These are phyloP conservation scores for Linum usitatissimum DNA, from an alignment of 345 rosid species.

Conservation along the genomic window DNA sequence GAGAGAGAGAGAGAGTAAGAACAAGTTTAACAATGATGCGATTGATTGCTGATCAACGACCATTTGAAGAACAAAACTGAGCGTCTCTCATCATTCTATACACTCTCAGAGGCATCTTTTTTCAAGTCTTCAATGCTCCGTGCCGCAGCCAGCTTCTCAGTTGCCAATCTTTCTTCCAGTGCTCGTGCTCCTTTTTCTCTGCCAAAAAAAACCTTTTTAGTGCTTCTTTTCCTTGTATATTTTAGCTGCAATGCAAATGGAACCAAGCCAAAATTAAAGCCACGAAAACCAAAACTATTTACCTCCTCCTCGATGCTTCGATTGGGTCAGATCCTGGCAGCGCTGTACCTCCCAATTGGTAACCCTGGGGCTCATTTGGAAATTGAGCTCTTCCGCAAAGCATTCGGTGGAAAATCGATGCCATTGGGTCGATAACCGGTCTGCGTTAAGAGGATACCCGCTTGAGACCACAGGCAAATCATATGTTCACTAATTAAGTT, in stretches of 20 bases:
- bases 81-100: neutral
- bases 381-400: constrained; percentile 63
- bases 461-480: constrained; percentile 5
- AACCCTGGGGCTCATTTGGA: constrained; percentile 37
- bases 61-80: too few species aligned
- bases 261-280: neutral
- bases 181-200: constrained; percentile 99
- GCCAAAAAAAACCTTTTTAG: constrained; percentile 11
- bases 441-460: constrained; percentile 27
- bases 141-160: constrained; percentile 57
- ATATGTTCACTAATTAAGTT: neutral
- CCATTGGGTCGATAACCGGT: constrained; percentile 75
- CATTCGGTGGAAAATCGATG: constrained; percentile 71
- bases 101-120: constrained; percentile 44
- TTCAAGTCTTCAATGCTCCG: constrained; percentile 39
- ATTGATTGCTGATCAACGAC: too few species aligned
- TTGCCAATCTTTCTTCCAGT: constrained; percentile 81
- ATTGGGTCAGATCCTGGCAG: constrained; percentile 93
- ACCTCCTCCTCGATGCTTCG: constrained; percentile 97
- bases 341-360: constrained; percentile 48
- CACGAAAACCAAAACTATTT: constrained; percentile 6
- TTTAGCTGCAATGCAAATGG: neutral
- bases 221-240: too few species aligned
- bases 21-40: too few species aligned
- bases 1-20: too few species aligned